Percentiles rank a stretch among this genome's conserved stretches.
phyloP scores from a whole-genome alignment of 2,329 filamentous ascomycete species.

The Trichoderma hamatum region DNA sequence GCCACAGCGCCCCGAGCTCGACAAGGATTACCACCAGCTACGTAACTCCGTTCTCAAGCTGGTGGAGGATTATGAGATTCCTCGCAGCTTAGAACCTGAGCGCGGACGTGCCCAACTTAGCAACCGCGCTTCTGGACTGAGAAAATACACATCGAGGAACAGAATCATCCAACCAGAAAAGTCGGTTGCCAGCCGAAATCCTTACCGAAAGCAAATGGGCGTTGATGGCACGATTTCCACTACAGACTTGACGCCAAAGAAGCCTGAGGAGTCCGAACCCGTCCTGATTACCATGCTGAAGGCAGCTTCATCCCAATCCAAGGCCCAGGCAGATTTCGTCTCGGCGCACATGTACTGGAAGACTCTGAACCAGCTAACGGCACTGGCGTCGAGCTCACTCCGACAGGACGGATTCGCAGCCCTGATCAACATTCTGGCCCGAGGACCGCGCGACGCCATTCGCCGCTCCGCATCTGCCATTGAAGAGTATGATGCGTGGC shows the following conservation, averaged over 20 bases:
- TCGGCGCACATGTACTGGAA: constrained; percentile 85
- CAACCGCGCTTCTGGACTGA: constrained; percentile 66
- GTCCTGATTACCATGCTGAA: constrained; percentile 74
- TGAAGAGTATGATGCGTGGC: constrained; percentile 79
- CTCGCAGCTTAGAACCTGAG: constrained; percentile 64
- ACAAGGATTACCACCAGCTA: constrained; percentile 79
- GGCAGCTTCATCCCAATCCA: constrained; percentile 74
- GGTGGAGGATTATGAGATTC: constrained; percentile 81
- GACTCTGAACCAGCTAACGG: constrained; percentile 73
- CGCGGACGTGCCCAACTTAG: constrained; percentile 67
- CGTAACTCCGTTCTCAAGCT: constrained; percentile 80
- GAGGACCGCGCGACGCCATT: constrained; percentile 70
- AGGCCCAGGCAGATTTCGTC: constrained; percentile 79
- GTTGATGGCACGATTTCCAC: constrained; percentile 28
- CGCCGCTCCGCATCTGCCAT: constrained; percentile 71
- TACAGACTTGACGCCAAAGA: constrained; percentile 26
- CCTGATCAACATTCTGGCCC: constrained; percentile 72
- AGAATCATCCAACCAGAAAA: constrained; percentile 56
- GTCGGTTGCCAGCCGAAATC: constrained; percentile 60
- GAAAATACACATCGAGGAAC: constrained; percentile 63
- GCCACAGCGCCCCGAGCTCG: constrained; percentile 63
- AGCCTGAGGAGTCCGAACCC: constrained; percentile 49
- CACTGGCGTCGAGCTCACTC: constrained; percentile 62
- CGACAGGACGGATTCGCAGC: constrained; percentile 71
- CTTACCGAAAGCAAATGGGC: constrained; percentile 50